phyloP scores from a whole-genome alignment of 1,284 basidiomycete genomes.

The Retiboletus flavoniger region DNA sequence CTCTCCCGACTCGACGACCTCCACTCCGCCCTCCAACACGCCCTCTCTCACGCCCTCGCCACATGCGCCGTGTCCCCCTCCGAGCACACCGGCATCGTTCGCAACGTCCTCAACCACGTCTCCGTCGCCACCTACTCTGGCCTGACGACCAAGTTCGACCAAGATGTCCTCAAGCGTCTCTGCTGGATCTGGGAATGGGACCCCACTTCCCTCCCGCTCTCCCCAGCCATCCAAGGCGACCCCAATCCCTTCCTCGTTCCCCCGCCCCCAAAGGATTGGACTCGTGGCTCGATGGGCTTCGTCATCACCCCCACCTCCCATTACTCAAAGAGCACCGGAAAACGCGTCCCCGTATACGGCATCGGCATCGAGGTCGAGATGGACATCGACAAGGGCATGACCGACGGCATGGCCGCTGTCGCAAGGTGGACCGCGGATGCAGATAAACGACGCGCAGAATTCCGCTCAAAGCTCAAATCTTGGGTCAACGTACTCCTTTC shows the following conservation, averaged over 20 bases:
- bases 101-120: constrained; percentile 75
- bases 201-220: constrained; percentile 37
- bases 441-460: constrained; percentile 56
- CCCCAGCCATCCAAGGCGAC: constrained; percentile 42
- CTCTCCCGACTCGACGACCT: constrained; percentile 59
- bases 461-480: constrained; percentile 56
- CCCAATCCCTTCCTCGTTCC: constrained; percentile 70
- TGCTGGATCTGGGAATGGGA: constrained; percentile 92
- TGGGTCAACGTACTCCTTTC: constrained; percentile 58
- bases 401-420: constrained; percentile 77
- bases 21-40: constrained; percentile 70
- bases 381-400: constrained; percentile 75
- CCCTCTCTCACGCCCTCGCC: constrained; percentile 77
- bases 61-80: constrained; percentile 76
- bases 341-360: constrained; percentile 73
- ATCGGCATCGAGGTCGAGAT: constrained; percentile 83
- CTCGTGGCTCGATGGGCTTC: constrained; percentile 73
- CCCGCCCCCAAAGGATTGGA: constrained; percentile 61
- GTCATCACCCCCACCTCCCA: constrained; percentile 69
- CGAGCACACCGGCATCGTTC: constrained; percentile 68
- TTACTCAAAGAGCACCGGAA: constrained; percentile 59
- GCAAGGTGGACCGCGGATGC: constrained; percentile 76
- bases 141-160: constrained; percentile 57
- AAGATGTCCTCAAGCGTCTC: constrained; percentile 66
- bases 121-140: constrained; percentile 69